These are phyloP conservation scores for Kodamaea fungicola DNA, from an alignment of 1,139 yeast genomes.

Conservation along the genomic window DNA sequence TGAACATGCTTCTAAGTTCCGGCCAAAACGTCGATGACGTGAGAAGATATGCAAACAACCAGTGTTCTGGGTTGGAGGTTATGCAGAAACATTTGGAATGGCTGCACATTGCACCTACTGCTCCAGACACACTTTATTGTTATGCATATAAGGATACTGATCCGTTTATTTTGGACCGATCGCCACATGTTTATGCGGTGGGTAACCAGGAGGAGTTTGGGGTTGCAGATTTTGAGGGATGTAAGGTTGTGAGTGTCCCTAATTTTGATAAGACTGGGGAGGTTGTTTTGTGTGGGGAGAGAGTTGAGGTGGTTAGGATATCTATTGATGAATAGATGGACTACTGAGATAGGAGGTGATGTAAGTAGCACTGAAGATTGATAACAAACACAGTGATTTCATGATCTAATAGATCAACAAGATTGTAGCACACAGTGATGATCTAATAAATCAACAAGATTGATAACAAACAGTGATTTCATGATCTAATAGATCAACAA, in stretches of 20 bases:
- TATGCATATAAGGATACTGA: constrained; percentile 80
- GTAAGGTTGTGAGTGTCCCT: constrained; percentile 56
- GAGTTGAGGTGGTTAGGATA: constrained; percentile 7
- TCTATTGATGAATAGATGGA: too few species aligned
- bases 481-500: too few species aligned
- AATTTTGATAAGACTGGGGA: constrained; percentile 63
- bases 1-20: constrained; percentile 64
- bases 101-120: constrained; percentile 91
- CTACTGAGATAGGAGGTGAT: too few species aligned
- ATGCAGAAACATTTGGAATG: constrained; percentile 71
- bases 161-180: constrained; percentile 73
- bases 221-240: constrained; percentile 3
- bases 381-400: too few species aligned
- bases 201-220: constrained; percentile 74
- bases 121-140: constrained; percentile 92
- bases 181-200: constrained; percentile 82
- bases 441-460: too few species aligned
- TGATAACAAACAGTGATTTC: too few species aligned
- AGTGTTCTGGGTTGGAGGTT: constrained; percentile 36
- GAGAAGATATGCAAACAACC: constrained; percentile 49
- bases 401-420: too few species aligned
- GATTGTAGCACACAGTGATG: too few species aligned
- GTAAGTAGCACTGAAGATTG: too few species aligned
- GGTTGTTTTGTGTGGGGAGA: constrained; percentile 55
- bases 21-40: constrained; percentile 88